A percentile compares a stretch with the other conserved stretches of the same genome.
These are phyloP conservation scores for Trichoderma erinaceum DNA, from an alignment of 495 filamentous ascomycete genomes.

Conservation along the genomic window DNA sequence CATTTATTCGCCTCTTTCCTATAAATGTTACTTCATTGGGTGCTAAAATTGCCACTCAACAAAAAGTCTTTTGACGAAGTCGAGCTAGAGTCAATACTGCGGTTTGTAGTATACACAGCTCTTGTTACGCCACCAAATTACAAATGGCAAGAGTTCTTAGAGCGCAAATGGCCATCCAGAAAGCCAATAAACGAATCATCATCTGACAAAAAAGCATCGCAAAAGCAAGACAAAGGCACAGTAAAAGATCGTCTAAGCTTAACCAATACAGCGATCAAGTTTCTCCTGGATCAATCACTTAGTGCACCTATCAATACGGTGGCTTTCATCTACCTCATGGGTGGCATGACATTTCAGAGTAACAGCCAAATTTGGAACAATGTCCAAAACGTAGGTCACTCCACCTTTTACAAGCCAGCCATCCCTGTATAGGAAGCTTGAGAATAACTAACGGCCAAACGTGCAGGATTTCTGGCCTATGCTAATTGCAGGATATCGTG, in stretches of 20 bases:
- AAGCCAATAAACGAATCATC: background rate
- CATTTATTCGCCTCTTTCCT: background rate
- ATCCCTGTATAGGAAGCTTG: background rate
- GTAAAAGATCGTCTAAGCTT: background rate
- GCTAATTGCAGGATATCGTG: slow-evolving; percentile 9
- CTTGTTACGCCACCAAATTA: slow-evolving; percentile 5
- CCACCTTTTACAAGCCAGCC: background rate
- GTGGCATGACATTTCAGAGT: slow-evolving; percentile 9
- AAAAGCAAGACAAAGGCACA: background rate
- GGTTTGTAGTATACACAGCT: background rate
- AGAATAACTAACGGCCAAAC: background rate
- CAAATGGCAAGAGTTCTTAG: slow-evolving; percentile 11
- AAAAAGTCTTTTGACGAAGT: slow-evolving; percentile 8
- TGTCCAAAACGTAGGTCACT: background rate
- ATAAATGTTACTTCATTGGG: background rate
- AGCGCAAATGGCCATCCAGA: background rate
- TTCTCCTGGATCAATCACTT: background rate
- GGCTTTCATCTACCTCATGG: slow-evolving; percentile 8
- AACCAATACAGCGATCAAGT: background rate
- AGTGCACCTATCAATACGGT: background rate
- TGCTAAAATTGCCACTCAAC: background rate
- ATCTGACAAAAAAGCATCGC: background rate
- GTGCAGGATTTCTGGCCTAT: slow-evolving; percentile 2
- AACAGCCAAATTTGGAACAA: background rate
- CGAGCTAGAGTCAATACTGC: background rate